These are phyloP conservation scores for Yarrowia osloensis DNA, from an alignment of 805 yeast genomes.

Conservation along the genomic window DNA sequence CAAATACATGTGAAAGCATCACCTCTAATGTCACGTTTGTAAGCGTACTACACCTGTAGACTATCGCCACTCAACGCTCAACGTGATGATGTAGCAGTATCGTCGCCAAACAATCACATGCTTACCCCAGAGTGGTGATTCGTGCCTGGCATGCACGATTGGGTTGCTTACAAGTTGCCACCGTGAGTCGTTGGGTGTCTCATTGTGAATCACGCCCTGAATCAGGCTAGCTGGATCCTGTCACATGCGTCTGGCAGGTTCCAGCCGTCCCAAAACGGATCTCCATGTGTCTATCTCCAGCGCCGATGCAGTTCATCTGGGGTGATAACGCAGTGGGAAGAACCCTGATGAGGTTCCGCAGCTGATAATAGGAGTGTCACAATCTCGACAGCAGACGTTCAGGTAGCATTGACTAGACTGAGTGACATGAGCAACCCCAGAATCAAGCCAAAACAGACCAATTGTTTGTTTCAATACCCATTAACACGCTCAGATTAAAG, in stretches of 20 bases:
- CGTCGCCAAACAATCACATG: slow-evolving; percentile 4
- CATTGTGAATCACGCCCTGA: slow-evolving; percentile 13
- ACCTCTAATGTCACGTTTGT: no score
- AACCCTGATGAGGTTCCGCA: not conserved
- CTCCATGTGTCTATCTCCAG: not conserved
- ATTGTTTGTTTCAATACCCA: no score
- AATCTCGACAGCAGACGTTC: not conserved
- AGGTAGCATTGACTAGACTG: not conserved
- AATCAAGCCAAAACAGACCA: not conserved
- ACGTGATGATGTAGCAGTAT: no score
- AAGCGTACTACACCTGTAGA: not conserved
- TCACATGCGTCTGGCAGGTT: slow-evolving; percentile 3
- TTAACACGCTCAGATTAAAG: not conserved
- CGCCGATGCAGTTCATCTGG: not conserved
- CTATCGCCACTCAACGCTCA: not conserved
- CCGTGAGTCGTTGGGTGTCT: not conserved
- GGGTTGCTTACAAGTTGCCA: slow-evolving; percentile 6
- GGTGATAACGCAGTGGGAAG: not conserved
- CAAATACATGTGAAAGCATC: not conserved
- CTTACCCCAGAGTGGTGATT: not conserved
- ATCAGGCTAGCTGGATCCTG: not conserved
- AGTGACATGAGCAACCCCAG: not conserved
- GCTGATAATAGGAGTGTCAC: not conserved
- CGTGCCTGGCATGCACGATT: not conserved
- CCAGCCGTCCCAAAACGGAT: not conserved